Percentiles rank a stretch among this genome's conserved stretches.
Evolutionary conservation across 1,284 basidiomycete genomes (phyloP).

Genomic region (Mycena sp.): DNA sequence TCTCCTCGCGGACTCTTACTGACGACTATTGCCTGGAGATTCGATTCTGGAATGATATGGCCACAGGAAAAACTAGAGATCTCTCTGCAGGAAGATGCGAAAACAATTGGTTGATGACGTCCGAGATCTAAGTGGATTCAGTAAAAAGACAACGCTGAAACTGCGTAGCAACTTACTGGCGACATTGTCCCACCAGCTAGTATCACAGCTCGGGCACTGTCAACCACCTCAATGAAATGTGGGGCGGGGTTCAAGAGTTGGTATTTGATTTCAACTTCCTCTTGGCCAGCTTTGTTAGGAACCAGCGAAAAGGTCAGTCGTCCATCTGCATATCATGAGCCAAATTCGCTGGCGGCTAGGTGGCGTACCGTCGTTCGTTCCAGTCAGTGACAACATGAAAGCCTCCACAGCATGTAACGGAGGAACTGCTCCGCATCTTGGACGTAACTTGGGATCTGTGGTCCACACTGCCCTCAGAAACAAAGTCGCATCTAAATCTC

Average conservation of each 20-base stretch:
- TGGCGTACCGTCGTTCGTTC: slow-evolving; percentile 80
- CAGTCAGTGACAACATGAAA: slow-evolving; percentile 86
- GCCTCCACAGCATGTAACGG: slow-evolving; percentile 88
- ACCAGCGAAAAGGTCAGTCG: slow-evolving; percentile 64
- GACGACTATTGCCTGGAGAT: slow-evolving; percentile 84
- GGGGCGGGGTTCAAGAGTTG: slow-evolving; percentile 95
- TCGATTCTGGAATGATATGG: slow-evolving; percentile 89
- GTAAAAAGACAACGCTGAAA: background rate
- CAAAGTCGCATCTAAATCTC: slow-evolving; percentile 15
- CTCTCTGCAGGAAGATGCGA: slow-evolving; percentile 66
- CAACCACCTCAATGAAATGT: slow-evolving; percentile 84
- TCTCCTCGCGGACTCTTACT: slow-evolving; percentile 81
- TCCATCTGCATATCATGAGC: slow-evolving; percentile 58
- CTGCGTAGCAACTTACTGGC: slow-evolving; percentile 64
- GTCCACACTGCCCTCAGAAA: background rate
- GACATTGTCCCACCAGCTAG: slow-evolving; percentile 98
- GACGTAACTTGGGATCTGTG: slow-evolving; percentile 40
- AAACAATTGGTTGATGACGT: slow-evolving; percentile 88
- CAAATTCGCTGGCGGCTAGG: slow-evolving; percentile 11
- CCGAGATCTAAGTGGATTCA: slow-evolving; percentile 75
- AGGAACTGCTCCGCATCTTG: slow-evolving; percentile 60
- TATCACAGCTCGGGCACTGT: slow-evolving; percentile 83
- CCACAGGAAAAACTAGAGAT: slow-evolving; percentile 89
- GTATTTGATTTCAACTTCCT: slow-evolving; percentile 82
- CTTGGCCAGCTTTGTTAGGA: slow-evolving; percentile 45